Evolutionary conservation across 179 eudicot genomes (phyloP).

Genomic region (Camellia oleifera): DNA sequence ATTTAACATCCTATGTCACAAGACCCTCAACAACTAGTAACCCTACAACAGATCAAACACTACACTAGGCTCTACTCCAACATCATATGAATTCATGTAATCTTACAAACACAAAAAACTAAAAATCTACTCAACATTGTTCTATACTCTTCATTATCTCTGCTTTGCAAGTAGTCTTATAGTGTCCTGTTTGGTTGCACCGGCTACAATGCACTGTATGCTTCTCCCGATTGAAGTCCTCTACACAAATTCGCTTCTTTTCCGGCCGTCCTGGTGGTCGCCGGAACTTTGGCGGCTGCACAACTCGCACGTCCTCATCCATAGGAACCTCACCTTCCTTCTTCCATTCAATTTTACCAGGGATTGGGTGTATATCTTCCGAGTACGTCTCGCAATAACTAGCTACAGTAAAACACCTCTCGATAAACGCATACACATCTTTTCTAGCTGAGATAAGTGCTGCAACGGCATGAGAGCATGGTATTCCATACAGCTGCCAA

Average conservation of each 20-base stretch:
- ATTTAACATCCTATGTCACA: background rate
- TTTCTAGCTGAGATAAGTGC: conserved; percentile 52
- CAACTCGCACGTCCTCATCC: conserved; percentile 31
- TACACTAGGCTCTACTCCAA: background rate
- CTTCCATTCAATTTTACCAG: conserved; percentile 42
- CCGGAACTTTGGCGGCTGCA: conserved; percentile 57
- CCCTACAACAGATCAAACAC: background rate
- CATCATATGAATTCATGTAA: background rate
- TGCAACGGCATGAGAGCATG: conserved; percentile 84
- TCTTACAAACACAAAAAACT: conserved; percentile 10
- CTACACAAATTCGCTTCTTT: conserved; percentile 43
- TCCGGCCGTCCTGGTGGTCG: conserved; percentile 66
- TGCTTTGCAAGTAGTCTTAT: conserved; percentile 61
- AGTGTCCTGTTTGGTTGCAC: conserved; percentile 67
- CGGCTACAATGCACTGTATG: conserved; percentile 61
- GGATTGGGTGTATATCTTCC: conserved; percentile 37
- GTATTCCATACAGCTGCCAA: conserved; percentile 81
- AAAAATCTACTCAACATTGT: conserved; percentile 16
- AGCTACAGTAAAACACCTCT: conserved; percentile 34
- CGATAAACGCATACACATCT: conserved; percentile 45
- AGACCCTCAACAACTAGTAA: background rate
- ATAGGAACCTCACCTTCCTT: conserved; percentile 23
- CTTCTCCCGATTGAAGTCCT: conserved; percentile 46
- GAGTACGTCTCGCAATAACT: conserved; percentile 38
- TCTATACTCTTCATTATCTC: conserved; percentile 22